phyloP scores from a whole-genome alignment of 345 rosid species.

The Turritis glabra region DNA sequence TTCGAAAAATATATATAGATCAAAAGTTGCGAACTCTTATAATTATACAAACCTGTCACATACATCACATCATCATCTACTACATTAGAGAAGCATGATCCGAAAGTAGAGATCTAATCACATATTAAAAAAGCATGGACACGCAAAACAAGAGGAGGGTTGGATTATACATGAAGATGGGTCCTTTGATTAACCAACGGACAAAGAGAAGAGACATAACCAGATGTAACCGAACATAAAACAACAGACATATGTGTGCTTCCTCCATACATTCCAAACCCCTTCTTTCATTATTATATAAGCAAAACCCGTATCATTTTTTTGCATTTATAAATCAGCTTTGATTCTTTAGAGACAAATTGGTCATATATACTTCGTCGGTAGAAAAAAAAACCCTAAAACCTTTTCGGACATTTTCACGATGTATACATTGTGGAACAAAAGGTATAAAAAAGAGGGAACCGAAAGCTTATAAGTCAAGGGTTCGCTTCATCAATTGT shows the following conservation, averaged over 20 bases:
- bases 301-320: background rate
- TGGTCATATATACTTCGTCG: background rate
- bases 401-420: background rate
- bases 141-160: slow-evolving; percentile 27
- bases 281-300: background rate
- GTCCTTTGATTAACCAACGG: slow-evolving; percentile 21
- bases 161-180: slow-evolving; percentile 30
- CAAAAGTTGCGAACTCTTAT: background rate
- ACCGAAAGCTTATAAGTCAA: background rate
- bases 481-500: background rate
- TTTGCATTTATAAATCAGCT: slow-evolving; percentile 1
- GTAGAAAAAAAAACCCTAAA: slow-evolving; percentile 22
- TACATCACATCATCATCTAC: slow-evolving; percentile 20
- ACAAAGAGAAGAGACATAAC: slow-evolving; percentile 24
- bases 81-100: slow-evolving; percentile 16
- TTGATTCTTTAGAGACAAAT: background rate
- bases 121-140: slow-evolving; percentile 22
- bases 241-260: slow-evolving; percentile 11
- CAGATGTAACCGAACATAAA: slow-evolving; percentile 29
- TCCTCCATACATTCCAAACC: background rate
- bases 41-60: background rate
- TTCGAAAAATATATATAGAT: background rate
- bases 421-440: background rate
- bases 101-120: slow-evolving; percentile 20
- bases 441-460: background rate